Evolutionary conservation across 129 eudicot genomes (phyloP).

Genomic region (Artemisia argyi): DNA sequence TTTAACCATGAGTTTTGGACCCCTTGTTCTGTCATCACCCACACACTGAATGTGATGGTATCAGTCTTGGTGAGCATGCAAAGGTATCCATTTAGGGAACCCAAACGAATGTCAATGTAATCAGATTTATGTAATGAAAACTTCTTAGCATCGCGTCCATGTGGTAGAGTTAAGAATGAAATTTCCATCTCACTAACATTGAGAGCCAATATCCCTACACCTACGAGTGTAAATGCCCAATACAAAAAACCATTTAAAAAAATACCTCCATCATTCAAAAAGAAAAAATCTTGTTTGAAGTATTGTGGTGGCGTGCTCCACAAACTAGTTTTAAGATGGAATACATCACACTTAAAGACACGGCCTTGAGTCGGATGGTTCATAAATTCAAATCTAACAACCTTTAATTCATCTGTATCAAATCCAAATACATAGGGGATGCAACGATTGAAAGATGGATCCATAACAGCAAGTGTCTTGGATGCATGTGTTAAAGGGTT

Average conservation of each 20-base stretch:
- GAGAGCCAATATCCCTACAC: neutral
- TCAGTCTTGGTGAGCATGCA: too few relatives aligned
- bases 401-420: neutral
- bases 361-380: neutral
- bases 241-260: constrained; percentile 7
- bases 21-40: too few relatives aligned
- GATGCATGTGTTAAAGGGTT: constrained; percentile 4
- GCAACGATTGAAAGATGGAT: neutral
- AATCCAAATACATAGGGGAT: neutral
- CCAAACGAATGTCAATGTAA: too few relatives aligned
- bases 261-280: neutral
- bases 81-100: too few relatives aligned
- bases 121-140: too few relatives aligned
- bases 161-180: neutral
- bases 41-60: too few relatives aligned
- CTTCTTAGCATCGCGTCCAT: too few relatives aligned
- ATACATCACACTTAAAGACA: neutral
- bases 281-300: neutral
- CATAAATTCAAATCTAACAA: neutral
- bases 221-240: neutral
- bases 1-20: too few relatives aligned
- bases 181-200: constrained; percentile 7
- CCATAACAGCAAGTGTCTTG: neutral
- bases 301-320: constrained; percentile 9
- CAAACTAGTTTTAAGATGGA: constrained; percentile 7